Evolutionary conservation across 441 rosid species (phyloP), one percentile per base, ranked within the genome.

Genomic region (Biscutella laevigata): DNA sequence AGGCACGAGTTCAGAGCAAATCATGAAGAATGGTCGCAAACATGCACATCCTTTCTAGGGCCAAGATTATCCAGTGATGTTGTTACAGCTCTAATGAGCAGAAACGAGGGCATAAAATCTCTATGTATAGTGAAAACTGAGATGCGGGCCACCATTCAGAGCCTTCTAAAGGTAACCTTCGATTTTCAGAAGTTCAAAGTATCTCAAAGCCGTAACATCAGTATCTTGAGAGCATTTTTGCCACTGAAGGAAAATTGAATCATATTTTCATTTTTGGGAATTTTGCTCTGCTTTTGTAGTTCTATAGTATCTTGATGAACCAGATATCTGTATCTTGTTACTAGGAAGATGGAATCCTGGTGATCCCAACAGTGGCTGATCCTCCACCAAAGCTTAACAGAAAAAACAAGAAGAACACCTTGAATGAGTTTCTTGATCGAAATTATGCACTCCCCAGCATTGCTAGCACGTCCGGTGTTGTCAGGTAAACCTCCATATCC

Each of bases 381-480:
- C 75, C 76, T 35, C 90, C 96, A 4, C 68, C 68, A 2, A 77
- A 81, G 67, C 81, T 80, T 61, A 81, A 79, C 44, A 43, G 78
- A 48, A 84, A 75, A 76, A 59, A 57, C 17, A 83, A 82, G n/a
- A n/a, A n/a, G 70, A 60, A 61, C 20, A 20, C 37, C 61, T 57
- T 64, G 66, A 62, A 71, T 37, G 95, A 81, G 71, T 77, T 79
- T 69, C 73, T 68, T 50, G 75, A 78, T 62, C 71, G 87, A 62
- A 76, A 78, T 35, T 76, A 62, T 40, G 66, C 77, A 17, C 70
- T 85, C 61, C 70, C 81, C 33, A 76, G 90, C 75, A 77, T 91
- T 53, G 81, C 96, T 21, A 87, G 94, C 80, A 72, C 85, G 90
- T 87, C 98, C 33, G 98, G 6, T 84, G 98, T 66, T 87, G 98